A percentile compares a stretch with the other conserved stretches of the same genome.
Conservation (phyloP, 2,329 filamentous ascomycete genomes). For the Aspergillus fijiensis region DNA sequence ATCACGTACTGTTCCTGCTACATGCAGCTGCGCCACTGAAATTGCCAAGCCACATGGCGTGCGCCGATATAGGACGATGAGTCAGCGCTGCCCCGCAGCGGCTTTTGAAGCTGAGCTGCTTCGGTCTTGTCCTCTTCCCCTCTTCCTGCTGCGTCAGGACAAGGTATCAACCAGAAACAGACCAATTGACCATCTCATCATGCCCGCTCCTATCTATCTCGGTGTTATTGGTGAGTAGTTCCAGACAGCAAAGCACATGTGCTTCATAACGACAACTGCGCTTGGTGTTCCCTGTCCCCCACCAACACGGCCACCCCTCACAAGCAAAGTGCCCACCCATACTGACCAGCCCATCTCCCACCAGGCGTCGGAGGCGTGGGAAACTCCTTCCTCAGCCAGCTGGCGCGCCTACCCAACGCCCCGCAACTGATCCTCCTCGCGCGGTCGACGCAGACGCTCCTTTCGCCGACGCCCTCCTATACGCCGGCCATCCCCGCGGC, state of each 20-base stretch:
- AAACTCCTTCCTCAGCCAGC: constrained; percentile 83
- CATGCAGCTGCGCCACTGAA: too few relatives aligned
- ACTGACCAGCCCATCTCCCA: background rate
- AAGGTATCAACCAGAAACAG: background rate
- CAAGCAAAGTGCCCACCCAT: background rate
- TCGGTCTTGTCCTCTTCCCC: background rate
- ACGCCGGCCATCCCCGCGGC: constrained; percentile 61
- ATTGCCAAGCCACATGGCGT: background rate
- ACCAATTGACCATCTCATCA: constrained; percentile 18
- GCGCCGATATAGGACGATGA: constrained; percentile 12
- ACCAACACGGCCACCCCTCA: background rate
- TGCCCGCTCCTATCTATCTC: constrained; percentile 43
- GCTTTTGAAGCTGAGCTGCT: constrained; percentile 10
- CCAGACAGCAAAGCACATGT: background rate
- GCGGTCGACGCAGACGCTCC: constrained; percentile 79
- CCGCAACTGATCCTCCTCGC: constrained; percentile 81
- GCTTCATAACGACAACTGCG: background rate
- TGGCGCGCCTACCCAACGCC: constrained; percentile 66
- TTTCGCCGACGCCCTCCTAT: constrained; percentile 67
- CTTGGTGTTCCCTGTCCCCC: background rate
- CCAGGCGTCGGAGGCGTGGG: constrained; percentile 89
- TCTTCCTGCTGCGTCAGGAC: background rate
- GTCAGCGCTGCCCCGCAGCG: constrained; percentile 12
- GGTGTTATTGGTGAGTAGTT: constrained; percentile 41
- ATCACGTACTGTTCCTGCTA: too few relatives aligned